Evolutionary conservation across 441 rosid species (phyloP).

Genomic region (Bocquillonia castaneifolia): DNA sequence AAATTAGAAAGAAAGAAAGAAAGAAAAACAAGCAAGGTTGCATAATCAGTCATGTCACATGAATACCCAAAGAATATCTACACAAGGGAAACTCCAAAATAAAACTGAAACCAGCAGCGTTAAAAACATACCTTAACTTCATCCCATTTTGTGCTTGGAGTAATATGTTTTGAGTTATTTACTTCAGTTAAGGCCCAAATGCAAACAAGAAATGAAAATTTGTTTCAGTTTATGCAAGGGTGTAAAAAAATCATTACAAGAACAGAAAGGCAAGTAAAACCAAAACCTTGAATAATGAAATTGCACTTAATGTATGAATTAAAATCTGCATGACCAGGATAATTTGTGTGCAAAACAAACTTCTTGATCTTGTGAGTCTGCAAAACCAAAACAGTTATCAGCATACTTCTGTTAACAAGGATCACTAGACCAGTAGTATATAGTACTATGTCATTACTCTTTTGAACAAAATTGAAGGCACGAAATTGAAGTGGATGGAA

Average conservation of each 20-base stretch:
- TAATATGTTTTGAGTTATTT: conserved; percentile 54
- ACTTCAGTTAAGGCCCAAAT: conserved; percentile 49
- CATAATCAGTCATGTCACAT: no score
- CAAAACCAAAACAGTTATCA: conserved; percentile 27
- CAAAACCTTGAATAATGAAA: conserved; percentile 63
- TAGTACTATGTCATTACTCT: background rate
- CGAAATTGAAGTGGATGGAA: background rate
- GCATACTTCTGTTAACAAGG: conserved; percentile 5
- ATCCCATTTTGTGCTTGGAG: conserved; percentile 89
- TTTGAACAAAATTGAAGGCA: background rate
- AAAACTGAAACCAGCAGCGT: background rate
- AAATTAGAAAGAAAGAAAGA: no score
- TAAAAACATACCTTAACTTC: conserved; percentile 73
- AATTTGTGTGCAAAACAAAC: conserved; percentile 93
- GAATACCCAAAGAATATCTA: background rate
- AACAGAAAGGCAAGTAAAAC: conserved; percentile 26
- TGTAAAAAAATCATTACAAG: conserved; percentile 11
- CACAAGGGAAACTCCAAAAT: background rate
- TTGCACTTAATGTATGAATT: conserved; percentile 95
- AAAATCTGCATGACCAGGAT: conserved; percentile 98
- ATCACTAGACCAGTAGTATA: background rate
- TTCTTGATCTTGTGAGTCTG: conserved; percentile 92
- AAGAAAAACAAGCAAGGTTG: no score
- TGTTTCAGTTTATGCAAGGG: conserved; percentile 12
- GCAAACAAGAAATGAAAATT: conserved; percentile 24